Evolutionary conservation across 2,329 filamentous ascomycete genomes (phyloP).

Genomic region (Colletotrichum destructivum): DNA sequence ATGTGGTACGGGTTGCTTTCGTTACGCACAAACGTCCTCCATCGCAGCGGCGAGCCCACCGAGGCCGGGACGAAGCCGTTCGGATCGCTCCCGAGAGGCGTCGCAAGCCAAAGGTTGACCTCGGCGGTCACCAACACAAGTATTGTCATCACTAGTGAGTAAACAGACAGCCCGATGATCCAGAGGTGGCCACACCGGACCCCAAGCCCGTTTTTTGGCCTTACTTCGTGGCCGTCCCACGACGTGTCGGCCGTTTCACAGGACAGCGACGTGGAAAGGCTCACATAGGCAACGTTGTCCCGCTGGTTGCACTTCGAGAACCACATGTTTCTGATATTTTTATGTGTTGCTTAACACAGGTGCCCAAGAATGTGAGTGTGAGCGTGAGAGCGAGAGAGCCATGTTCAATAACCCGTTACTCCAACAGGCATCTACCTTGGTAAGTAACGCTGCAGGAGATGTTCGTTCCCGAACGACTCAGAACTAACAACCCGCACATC

Average conservation of each 20-base stretch:
- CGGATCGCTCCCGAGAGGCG: not conserved
- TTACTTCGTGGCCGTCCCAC: not conserved
- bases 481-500: too few species aligned
- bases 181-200: not conserved
- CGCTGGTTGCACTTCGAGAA: not conserved
- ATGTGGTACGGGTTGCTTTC: conserved; percentile 3
- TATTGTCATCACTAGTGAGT: not conserved
- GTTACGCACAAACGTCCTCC: conserved; percentile 6
- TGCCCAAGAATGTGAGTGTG: too few species aligned
- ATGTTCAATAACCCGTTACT: too few species aligned
- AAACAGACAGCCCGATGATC: not conserved
- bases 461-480: too few species aligned
- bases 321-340: too few species aligned
- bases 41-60: not conserved
- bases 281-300: not conserved
- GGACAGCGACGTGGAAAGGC: not conserved
- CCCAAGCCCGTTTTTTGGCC: not conserved
- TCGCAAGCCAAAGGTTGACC: not conserved
- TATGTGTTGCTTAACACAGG: too few species aligned
- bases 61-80: conserved; percentile 8
- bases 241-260: not conserved
- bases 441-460: too few species aligned
- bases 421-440: too few species aligned
- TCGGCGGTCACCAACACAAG: not conserved
- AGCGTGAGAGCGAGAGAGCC: too few species aligned